Evolutionary conservation across 345 rosid genomes (phyloP), one percentile per base, ranked within the genome.

Genomic region (Stellera chamaejasme): DNA sequence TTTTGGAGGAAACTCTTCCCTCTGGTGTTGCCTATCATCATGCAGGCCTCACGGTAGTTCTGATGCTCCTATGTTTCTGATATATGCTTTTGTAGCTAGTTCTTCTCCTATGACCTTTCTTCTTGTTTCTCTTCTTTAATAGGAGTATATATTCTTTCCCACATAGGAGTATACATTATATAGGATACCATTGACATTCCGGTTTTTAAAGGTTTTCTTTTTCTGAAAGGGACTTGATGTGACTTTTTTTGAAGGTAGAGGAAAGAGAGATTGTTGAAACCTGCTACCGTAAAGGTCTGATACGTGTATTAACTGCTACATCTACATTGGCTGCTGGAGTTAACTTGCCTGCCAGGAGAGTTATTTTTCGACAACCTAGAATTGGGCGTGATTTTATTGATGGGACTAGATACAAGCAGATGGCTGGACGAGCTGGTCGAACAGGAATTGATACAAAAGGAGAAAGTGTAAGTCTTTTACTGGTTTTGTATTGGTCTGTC

Each of bases 381-480:
- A 77, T 92, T 70, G 98, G 98, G 48, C 74, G 92, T 66, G 98
- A 92, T 81, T 88, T 92, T 75, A 74, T 92, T 65, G 98, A 92
- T 72, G 95, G 95, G 55, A 92, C 96, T 69, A 88, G 95, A 77
- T 92, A 92, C 83, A 88, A 64, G 75, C 98, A 92, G 78, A 92
- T 92, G 98, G 88, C 98, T 55, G 98, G 98, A 55, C 81, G 98
- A 71, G 98, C 98, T 66, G 98, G 98, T 65, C 90, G 98, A 63
- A 88, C 96, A 61, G 98, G 98, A 67, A 92, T 92, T 67, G 98
- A 92, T 71, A 82, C 96, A 52, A 82, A 84, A 76, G 98, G 98
- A 57, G 95, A 92, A 82, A 92, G 98, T 79, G 98, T 92, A 84
- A 54, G 98, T 67, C 60, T 36, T 50, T 47, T 52, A 50, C 65